phyloP scores from a whole-genome alignment of 2,329 filamentous ascomycete species.

The Diaporthe vexans region DNA sequence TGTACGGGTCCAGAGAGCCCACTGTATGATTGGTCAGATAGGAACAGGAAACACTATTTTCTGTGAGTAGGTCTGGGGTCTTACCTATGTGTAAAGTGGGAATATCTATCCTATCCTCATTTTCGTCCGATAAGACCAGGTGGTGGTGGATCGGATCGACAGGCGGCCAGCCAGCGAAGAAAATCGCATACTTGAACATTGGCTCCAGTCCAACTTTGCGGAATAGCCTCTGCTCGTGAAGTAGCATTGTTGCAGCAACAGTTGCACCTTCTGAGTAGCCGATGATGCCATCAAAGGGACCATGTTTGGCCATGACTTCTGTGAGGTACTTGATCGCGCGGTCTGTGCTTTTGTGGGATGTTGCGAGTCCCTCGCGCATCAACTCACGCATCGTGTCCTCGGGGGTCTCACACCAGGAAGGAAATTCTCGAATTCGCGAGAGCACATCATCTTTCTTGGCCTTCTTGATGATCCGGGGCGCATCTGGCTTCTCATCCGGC shows the following conservation, averaged over 20 bases:
- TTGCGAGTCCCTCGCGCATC: conserved; percentile 45
- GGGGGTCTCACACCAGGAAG: conserved; percentile 56
- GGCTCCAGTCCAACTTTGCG: conserved; percentile 49
- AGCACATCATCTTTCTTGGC: conserved; percentile 61
- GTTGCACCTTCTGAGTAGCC: conserved; percentile 42
- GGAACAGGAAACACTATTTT: neutral
- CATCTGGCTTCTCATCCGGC: conserved; percentile 39
- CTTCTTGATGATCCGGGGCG: conserved; percentile 47
- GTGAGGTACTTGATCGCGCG: conserved; percentile 53
- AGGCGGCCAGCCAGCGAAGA: conserved; percentile 63
- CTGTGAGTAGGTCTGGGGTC: conserved; percentile 43
- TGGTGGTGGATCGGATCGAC: conserved; percentile 47
- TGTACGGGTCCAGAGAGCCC: conserved; percentile 52
- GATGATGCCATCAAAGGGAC: conserved; percentile 36
- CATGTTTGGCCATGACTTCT: conserved; percentile 8
- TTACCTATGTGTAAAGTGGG: conserved; percentile 58
- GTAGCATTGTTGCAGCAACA: conserved; percentile 36
- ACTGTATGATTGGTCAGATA: conserved; percentile 39
- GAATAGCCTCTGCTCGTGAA: conserved; percentile 38
- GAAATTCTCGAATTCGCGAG: conserved; percentile 67
- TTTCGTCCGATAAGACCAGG: conserved; percentile 54
- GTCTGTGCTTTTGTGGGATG: conserved; percentile 20
- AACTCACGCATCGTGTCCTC: conserved; percentile 70
- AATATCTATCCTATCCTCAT: conserved; percentile 54
- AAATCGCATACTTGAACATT: conserved; percentile 60